Percentiles rank a stretch among this genome's conserved stretches.
Conservation (phyloP, 2,329 filamentous ascomycete genomes). For the Pseudogymnoascus sp. region DNA sequence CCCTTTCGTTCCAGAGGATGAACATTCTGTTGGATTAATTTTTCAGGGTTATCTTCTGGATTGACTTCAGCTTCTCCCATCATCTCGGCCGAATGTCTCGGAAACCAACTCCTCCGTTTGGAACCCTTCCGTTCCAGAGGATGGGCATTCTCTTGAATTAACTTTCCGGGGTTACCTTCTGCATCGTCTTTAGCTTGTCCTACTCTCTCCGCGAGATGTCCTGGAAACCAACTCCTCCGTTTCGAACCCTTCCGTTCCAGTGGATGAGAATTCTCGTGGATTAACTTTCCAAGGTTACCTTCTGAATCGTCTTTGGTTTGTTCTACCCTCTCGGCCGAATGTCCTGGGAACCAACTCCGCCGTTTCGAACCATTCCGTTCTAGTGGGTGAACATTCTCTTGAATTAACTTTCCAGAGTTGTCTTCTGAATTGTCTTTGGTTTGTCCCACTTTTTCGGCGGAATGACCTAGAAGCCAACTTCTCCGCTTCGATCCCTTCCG, state of each 20-base stretch:
- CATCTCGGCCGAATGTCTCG: neutral
- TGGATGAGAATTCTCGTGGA: neutral
- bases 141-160: neutral
- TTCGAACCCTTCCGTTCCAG: neutral
- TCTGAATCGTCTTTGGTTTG: neutral
- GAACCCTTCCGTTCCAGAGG: neutral
- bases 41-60: neutral
- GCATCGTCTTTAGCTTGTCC: neutral
- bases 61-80: too few relatives aligned
- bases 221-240: neutral
- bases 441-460: neutral
- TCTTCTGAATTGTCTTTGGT: neutral
- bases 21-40: neutral
- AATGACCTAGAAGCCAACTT: neutral
- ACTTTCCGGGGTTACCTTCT: neutral
- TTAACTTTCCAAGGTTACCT: neutral
- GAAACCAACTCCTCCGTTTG: neutral
- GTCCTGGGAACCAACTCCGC: neutral
- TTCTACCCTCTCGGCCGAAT: neutral
- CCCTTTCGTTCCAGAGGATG: neutral
- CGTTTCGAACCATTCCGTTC: neutral
- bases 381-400: neutral
- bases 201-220: neutral
- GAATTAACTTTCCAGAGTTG: neutral
- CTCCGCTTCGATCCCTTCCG: neutral